A percentile compares a stretch with the other conserved stretches of the same genome.
Evolutionary conservation across 305 asterid species (phyloP).

Genomic region (Andrographis paniculata): DNA sequence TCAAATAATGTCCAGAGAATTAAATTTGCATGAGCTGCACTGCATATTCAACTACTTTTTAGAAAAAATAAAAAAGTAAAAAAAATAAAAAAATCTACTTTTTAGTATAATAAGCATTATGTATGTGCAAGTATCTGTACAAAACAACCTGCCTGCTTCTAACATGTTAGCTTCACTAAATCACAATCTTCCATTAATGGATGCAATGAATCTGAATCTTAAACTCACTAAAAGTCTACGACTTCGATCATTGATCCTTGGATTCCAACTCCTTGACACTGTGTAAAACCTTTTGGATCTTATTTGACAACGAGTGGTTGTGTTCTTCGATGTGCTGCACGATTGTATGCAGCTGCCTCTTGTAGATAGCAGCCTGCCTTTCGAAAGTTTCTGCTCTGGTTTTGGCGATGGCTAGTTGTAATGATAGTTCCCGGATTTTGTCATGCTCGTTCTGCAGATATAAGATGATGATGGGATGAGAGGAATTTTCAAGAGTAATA

Average conservation of each 20-base stretch:
- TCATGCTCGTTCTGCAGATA: constrained; percentile 70
- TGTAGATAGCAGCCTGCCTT: constrained; percentile 61
- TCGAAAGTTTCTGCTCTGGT: constrained; percentile 57
- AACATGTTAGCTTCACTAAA: too few species aligned
- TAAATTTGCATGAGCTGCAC: too few species aligned
- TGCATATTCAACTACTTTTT: too few species aligned
- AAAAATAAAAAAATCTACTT: too few species aligned
- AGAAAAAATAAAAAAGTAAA: too few species aligned
- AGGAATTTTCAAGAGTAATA: not conserved
- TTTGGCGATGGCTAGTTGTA: constrained; percentile 73
- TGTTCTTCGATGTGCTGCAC: constrained; percentile 83
- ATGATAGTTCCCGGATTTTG: constrained; percentile 75
- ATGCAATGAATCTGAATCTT: too few species aligned
- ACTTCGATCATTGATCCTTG: constrained; percentile 19
- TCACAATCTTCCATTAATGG: too few species aligned
- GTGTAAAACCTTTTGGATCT: constrained; percentile 56
- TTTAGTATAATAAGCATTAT: too few species aligned
- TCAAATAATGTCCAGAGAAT: too few species aligned
- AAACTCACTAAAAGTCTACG: too few species aligned
- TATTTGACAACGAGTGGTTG: constrained; percentile 61
- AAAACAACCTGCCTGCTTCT: too few species aligned
- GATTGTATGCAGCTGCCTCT: constrained; percentile 74
- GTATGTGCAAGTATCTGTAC: too few species aligned
- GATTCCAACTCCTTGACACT: constrained; percentile 62
- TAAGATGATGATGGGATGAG: not conserved